Base-by-base conservation (phyloP, 2,329 filamentous ascomycete species). In the Monilinia fructigena region DNA sequence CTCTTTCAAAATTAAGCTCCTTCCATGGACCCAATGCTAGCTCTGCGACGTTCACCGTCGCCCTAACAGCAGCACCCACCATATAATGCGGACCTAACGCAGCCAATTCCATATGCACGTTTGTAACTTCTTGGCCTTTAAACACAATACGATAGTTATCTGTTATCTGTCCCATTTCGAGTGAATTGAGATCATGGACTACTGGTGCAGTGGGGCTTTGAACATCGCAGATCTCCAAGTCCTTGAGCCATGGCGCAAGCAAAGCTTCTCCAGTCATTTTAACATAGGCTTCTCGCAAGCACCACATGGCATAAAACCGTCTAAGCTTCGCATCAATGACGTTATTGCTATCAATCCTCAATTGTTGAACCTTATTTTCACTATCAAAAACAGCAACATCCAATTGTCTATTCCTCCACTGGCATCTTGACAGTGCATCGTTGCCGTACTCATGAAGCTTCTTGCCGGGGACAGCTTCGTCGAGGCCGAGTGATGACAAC, bases 241-340 rank as follows among this genome's bases (percentile, higher is more conserved):
- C 84, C 61, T 80, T 80, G 59, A 94, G 80, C 91, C 91, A 94
- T 4, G 81, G 80, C 0, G 91, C 91, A 11, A 93, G 80, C 67
- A 94, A 80, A 0, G 89, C 91, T 73, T 93, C 89, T 35, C 91
- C 91, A 40, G 89, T 90, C 79, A 94, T 87, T 83, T 93, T 94
- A 77, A 93, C 87, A 75, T 91, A 93, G 0, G 90, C 88, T 79
- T 94, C 91, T 72, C 91, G 87, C 76, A 92, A 83, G 76, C 89
- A 91, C 88, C 90, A 94, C 67, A 90, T 85, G 0, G 89, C 84
- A 75, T 93, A 94, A 75, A 94, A 94, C 63, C 84, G 82, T 6
- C 89, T 82, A 38, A 93, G 79, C 74, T 87, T 88, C 28, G 79
- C 82, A 68, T 89, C 87, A 23, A 85, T 79, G n/a, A 85, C 66